phyloP scores from a whole-genome alignment of 75 land plant genomes.

The Sequoiadendron giganteum region DNA sequence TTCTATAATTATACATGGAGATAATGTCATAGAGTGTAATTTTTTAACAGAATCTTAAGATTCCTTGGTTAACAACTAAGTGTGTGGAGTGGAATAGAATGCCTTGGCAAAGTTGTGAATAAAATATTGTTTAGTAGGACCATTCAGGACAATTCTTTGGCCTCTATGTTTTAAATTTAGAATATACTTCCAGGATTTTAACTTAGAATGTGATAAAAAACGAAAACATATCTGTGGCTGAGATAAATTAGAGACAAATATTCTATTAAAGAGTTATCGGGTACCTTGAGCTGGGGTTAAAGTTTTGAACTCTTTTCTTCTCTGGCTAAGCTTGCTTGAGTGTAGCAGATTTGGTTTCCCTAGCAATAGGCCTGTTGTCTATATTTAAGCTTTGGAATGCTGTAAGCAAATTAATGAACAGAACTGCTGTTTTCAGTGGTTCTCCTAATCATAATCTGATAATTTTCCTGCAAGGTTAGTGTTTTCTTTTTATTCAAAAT shows the following conservation, averaged over 20 bases:
- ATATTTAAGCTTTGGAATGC: not conserved
- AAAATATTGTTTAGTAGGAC: not conserved
- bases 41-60: not conserved
- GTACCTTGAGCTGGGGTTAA: not conserved
- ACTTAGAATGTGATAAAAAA: not conserved
- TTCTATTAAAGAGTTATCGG: not conserved
- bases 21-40: not conserved
- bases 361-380: not conserved
- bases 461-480: not conserved
- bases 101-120: not conserved
- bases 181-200: not conserved
- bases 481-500: not conserved
- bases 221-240: not conserved
- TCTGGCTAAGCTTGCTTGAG: not conserved
- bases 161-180: not conserved
- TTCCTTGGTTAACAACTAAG: not conserved
- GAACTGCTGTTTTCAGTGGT: not conserved
- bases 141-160: not conserved
- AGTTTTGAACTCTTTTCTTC: not conserved
- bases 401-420: conserved; percentile 1
- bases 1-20: not conserved
- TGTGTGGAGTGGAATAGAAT: not conserved
- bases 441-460: not conserved
- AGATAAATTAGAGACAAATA: not conserved
- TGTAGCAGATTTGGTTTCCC: not conserved